Evolutionary conservation across 148 eudicot species (phyloP).

Genomic region (Vaccinium macrocarpon): DNA sequence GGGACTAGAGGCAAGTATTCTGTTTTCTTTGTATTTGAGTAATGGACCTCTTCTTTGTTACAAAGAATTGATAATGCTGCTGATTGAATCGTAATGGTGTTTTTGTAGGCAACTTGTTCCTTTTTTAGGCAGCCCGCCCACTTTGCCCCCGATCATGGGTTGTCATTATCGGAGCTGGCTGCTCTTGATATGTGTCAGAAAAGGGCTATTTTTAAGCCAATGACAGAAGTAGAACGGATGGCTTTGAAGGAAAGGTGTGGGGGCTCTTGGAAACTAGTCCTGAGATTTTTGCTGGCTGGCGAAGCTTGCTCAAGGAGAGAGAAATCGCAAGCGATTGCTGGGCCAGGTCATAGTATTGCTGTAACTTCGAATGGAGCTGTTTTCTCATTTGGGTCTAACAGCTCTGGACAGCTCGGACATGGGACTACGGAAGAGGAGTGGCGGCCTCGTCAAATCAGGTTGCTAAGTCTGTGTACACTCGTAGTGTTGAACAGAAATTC

Average conservation of each 20-base stretch:
- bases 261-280: constrained; percentile 91
- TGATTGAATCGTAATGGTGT: constrained; percentile 47
- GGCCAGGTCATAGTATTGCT: constrained; percentile 84
- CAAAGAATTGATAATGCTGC: constrained; percentile 78
- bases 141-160: constrained; percentile 70
- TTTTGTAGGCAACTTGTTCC: constrained; percentile 80
- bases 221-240: constrained; percentile 54
- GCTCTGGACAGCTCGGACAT: constrained; percentile 92
- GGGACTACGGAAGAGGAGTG: constrained; percentile 65
- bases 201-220: constrained; percentile 75
- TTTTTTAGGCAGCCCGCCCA: constrained; percentile 89
- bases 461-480: not conserved
- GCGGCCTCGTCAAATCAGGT: constrained; percentile 87
- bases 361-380: constrained; percentile 76
- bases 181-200: constrained; percentile 88
- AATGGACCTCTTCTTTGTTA: not conserved
- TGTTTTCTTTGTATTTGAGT: not conserved
- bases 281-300: constrained; percentile 81
- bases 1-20: constrained; percentile 79
- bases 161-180: constrained; percentile 84
- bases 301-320: constrained; percentile 80
- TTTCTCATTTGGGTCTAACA: constrained; percentile 86
- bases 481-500: not conserved
- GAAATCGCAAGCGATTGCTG: constrained; percentile 89
- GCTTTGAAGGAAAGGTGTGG: constrained; percentile 70